These are phyloP conservation scores for Brassica carinata DNA, from an alignment of 345 rosid genomes.

Conservation along the genomic window DNA sequence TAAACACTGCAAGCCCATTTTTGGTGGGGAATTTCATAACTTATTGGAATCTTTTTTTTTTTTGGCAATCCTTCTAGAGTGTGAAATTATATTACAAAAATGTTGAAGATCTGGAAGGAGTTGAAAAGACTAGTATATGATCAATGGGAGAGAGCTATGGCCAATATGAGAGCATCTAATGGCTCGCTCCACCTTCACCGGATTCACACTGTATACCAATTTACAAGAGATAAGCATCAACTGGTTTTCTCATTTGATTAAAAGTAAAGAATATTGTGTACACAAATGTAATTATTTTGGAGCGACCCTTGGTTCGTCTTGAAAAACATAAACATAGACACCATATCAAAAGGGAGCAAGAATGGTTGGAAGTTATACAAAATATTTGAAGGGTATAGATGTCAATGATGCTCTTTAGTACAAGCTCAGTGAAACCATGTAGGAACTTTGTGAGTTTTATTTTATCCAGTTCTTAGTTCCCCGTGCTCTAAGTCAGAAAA, in stretches of 20 bases:
- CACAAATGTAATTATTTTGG: constrained; percentile 15
- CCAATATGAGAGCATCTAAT: not conserved
- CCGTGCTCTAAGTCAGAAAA: not conserved
- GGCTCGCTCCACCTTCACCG: constrained; percentile 21
- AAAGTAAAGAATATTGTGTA: constrained; percentile 9
- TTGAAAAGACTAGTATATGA: not conserved
- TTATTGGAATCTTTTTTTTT: not conserved
- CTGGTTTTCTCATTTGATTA: constrained; percentile 4
- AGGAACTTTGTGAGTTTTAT: constrained; percentile 5
- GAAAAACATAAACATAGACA: constrained; percentile 27
- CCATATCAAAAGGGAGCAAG: constrained; percentile 5
- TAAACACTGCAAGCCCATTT: not conserved
- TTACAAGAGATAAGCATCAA: constrained; percentile 17
- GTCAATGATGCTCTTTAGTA: constrained; percentile 5
- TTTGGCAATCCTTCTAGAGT: constrained; percentile 49
- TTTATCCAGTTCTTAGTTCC: not conserved
- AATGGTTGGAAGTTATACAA: constrained; percentile 7
- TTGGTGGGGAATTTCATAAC: not conserved
- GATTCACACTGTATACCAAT: constrained; percentile 17
- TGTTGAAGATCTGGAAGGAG: constrained; percentile 25
- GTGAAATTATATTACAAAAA: constrained; percentile 62
- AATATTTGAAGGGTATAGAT: constrained; percentile 23
- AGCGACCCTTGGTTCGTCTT: constrained; percentile 2
- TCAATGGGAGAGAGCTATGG: not conserved
- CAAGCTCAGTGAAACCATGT: not conserved